Base-by-base conservation (phyloP, 2,329 filamentous ascomycete species). In the Talaromyces piceae region DNA sequence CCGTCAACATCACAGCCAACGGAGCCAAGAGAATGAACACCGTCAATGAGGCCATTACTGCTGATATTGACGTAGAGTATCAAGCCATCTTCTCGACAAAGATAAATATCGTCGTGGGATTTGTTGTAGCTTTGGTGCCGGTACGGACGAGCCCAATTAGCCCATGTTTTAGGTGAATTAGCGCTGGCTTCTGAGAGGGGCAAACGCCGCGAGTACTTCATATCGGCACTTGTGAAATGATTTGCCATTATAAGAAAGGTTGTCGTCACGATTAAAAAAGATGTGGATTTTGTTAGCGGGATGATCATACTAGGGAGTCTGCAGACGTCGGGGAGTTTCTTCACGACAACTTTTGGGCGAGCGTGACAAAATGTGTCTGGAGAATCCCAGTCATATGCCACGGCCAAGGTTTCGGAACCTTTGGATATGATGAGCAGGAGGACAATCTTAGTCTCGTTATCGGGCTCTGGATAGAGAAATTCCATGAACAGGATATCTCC, bases 41-140 rank as follows among this genome's bases (percentile, higher is more conserved):
- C 74, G 47, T 77, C 74, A 49, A 84, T 65, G 76, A 78, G 73
- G 5, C 69, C 67, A 45, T 73, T 66, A 27, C 77, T 76, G 41
- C 80, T 79, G 53, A 88, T 81, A 57, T 89, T 83, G 4, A 91
- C 69, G 57, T 86, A 87, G 49, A 84, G 79, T 8, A 96, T 77
- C 45, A 84, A 74, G 3, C 93, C 93, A 63, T 97, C 91, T 69
- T 97, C 91, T 50, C 91, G 82, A 9, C 86, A 87, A 13, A 98
- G 73, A 62, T 93, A 95, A 45, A 97, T 82, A 54, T 85, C 82
- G 62, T 97, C 93, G 30, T 83, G 82, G 16, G 73, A 77, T 49
- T 78, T 72, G 48, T 79, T 79, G 57, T 84, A 86, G 11, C 73
- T 69, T 54, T 77, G 77, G 22, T 82, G 78, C 6, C 91, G 83